Evolutionary conservation across 2,329 filamentous ascomycete species (phyloP).

Genomic region (Macroventuria anomochaeta): DNA sequence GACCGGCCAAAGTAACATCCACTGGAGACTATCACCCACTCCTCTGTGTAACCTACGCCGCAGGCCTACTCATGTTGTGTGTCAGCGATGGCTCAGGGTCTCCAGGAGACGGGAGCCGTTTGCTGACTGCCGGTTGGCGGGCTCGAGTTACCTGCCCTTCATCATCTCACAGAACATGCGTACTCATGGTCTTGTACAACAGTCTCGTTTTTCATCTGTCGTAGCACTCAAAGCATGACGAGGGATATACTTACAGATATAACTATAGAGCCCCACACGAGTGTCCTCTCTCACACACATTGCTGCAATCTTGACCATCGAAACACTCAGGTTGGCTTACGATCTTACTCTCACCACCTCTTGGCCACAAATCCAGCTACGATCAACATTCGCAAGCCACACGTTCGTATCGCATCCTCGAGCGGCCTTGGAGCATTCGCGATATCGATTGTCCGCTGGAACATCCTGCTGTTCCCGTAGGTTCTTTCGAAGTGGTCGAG

Average conservation of each 20-base stretch:
- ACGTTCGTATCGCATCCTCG: too few species aligned
- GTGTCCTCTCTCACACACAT: conserved; percentile 17
- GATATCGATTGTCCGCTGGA: neutral
- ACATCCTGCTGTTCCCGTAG: neutral
- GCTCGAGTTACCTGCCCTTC: conserved; percentile 30
- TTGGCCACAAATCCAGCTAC: neutral
- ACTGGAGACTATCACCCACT: conserved; percentile 26
- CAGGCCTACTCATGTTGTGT: conserved; percentile 36
- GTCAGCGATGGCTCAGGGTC: conserved; percentile 31
- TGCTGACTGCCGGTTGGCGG: conserved; percentile 26
- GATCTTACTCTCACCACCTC: neutral
- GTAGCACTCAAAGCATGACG: conserved; percentile 41
- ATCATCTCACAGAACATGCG: conserved; percentile 30
- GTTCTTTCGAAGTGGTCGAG: neutral
- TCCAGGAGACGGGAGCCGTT: conserved; percentile 29
- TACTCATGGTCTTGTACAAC: conserved; percentile 41
- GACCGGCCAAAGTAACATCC: conserved; percentile 27
- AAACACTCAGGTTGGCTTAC: neutral
- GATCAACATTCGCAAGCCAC: neutral
- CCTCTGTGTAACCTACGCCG: conserved; percentile 38
- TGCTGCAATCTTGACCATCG: conserved; percentile 3
- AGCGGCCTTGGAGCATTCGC: neutral
- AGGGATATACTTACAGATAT: conserved; percentile 41
- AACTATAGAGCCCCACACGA: conserved; percentile 31
- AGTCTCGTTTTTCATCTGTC: conserved; percentile 33